These are phyloP conservation scores for Talaromyces piceae DNA, from an alignment of 2,329 filamentous ascomycete species.

Conservation along the genomic window DNA sequence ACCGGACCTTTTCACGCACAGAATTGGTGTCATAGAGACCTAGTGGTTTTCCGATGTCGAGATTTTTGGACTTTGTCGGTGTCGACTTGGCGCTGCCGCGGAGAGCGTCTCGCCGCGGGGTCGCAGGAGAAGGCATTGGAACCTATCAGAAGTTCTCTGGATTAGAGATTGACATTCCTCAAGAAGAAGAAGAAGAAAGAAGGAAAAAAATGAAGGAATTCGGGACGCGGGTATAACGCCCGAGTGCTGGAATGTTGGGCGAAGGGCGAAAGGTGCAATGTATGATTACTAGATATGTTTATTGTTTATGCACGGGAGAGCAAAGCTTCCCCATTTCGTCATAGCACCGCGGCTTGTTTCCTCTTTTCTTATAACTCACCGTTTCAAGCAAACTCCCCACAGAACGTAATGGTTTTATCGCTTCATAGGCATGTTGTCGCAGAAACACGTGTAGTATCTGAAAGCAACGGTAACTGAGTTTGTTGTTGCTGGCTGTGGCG, in stretches of 20 bases:
- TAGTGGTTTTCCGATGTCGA: slow-evolving; percentile 44
- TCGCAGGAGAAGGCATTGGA: slow-evolving; percentile 36
- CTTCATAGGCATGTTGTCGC: background rate
- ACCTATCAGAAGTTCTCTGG: slow-evolving; percentile 4
- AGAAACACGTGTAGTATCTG: background rate
- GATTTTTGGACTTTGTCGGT: slow-evolving; percentile 49
- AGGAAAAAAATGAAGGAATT: background rate
- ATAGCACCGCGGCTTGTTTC: background rate
- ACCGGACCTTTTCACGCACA: slow-evolving; percentile 71
- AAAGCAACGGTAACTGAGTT: background rate
- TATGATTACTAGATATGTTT: background rate
- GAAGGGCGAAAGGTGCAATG: background rate
- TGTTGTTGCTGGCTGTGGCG: background rate
- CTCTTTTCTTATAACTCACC: no score
- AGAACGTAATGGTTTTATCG: background rate
- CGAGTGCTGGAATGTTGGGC: background rate
- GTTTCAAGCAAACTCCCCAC: background rate
- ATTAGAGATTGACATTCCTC: slow-evolving; percentile 7
- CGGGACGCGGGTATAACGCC: no score
- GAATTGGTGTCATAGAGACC: slow-evolving; percentile 55
- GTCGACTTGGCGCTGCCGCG: slow-evolving; percentile 48
- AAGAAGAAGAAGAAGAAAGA: background rate
- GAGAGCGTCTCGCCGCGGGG: slow-evolving; percentile 29
- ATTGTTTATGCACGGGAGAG: background rate
- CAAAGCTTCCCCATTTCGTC: slow-evolving; percentile 1